Percentiles rank a stretch among this genome's conserved stretches.
phyloP scores from a whole-genome alignment of 768 basidiomycete genomes.

The Auricularia sp. region DNA sequence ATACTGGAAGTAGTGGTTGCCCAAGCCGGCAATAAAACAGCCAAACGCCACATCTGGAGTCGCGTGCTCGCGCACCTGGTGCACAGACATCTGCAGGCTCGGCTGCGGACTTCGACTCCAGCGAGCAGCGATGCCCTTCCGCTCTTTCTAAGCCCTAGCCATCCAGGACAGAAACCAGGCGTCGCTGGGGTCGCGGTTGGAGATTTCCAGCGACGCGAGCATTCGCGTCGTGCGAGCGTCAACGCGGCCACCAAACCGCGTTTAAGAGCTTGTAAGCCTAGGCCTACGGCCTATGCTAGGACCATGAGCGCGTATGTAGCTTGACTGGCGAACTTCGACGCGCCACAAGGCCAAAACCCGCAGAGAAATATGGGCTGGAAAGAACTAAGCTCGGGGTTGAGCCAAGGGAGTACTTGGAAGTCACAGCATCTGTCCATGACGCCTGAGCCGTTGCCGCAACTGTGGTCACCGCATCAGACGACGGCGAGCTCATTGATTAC shows the following conservation, averaged over 20 bases:
- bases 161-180: conserved; percentile 98
- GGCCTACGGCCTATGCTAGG: conserved; percentile 59
- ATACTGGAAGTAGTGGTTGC: conserved; percentile 88
- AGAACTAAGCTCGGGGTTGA: background rate
- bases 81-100: conserved; percentile 85
- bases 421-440: background rate
- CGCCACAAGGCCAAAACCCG: conserved; percentile 97
- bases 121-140: conserved; percentile 16
- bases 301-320: background rate
- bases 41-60: conserved; percentile 82
- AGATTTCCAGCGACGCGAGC: conserved; percentile 91
- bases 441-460: background rate
- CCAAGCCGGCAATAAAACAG: conserved; percentile 80
- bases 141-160: conserved; percentile 22
- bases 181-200: conserved; percentile 89
- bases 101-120: conserved; percentile 82
- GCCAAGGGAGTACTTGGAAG: background rate
- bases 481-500: no score
- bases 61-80: conserved; percentile 75
- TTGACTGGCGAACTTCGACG: conserved; percentile 5
- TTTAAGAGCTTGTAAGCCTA: conserved; percentile 67
- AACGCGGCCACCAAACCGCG: conserved; percentile 59
- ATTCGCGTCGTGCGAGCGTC: conserved; percentile 73
- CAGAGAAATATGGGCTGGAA: conserved; percentile 82
- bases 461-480: no score